phyloP scores from a whole-genome alignment of 345 rosid genomes.

The Luvunga scandens region DNA sequence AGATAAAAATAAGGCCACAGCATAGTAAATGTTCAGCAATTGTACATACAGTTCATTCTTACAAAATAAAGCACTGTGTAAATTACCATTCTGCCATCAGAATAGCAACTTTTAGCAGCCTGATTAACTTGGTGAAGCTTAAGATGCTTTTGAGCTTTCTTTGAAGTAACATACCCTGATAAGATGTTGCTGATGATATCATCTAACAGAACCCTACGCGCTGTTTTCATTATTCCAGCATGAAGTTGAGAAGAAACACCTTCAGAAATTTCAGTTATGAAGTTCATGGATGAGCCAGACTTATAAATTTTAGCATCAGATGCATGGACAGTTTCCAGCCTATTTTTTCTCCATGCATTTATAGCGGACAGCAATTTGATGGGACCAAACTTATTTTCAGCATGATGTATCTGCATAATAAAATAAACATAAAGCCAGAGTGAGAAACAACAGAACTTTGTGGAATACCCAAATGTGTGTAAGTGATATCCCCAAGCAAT shows the following conservation, averaged over 20 bases:
- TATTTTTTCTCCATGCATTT: conserved; percentile 48
- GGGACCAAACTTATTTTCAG: conserved; percentile 52
- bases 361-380: conserved; percentile 50
- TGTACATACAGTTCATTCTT: conserved; percentile 21
- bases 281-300: conserved; percentile 27
- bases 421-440: conserved; percentile 9
- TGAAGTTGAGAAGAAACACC: conserved; percentile 79
- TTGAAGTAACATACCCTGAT: conserved; percentile 46
- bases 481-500: neutral
- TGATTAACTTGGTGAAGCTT: conserved; percentile 36
- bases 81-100: conserved; percentile 35
- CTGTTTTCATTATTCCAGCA: conserved; percentile 66
- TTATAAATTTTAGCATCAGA: conserved; percentile 30
- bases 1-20: neutral
- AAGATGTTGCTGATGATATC: conserved; percentile 70
- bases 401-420: conserved; percentile 63
- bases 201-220: conserved; percentile 80
- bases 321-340: conserved; percentile 17
- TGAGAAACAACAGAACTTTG: conserved; percentile 11
- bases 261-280: conserved; percentile 61
- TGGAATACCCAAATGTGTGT: neutral
- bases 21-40: neutral
- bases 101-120: conserved; percentile 24
- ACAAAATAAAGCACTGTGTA: neutral
- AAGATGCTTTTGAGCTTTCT: conserved; percentile 45